Conservation (phyloP, 495 filamentous ascomycete species). For the Aspergillus panamensis region DNA sequence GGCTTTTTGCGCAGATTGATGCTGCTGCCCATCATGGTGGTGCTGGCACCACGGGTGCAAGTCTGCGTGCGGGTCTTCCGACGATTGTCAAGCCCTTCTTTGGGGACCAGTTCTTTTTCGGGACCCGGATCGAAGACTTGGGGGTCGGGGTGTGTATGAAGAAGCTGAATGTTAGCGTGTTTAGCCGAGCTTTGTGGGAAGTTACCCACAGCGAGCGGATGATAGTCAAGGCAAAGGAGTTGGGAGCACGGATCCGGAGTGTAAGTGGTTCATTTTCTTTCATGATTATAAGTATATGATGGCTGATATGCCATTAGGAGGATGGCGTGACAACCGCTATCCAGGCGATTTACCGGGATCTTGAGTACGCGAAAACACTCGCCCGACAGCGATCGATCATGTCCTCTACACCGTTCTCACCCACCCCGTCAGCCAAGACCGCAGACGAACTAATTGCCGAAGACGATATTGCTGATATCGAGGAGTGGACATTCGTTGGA, state of each 20-base stretch:
- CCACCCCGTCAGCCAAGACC: slow-evolving; percentile 35
- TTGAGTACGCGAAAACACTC: slow-evolving; percentile 90
- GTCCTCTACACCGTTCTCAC: slow-evolving; percentile 42
- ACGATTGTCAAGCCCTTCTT: slow-evolving; percentile 97
- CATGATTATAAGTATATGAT: not conserved
- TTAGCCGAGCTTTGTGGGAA: slow-evolving; percentile 87
- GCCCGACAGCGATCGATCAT: slow-evolving; percentile 58
- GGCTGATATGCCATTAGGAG: slow-evolving; percentile 54
- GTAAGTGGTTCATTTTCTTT: slow-evolving; percentile 47
- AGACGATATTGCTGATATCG: slow-evolving; percentile 47
- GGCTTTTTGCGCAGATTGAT: slow-evolving; percentile 92
- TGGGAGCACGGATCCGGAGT: slow-evolving; percentile 83
- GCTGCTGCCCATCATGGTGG: slow-evolving; percentile 94
- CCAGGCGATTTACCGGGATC: slow-evolving; percentile 88
- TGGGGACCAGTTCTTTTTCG: slow-evolving; percentile 97
- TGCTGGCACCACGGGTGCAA: slow-evolving; percentile 92
- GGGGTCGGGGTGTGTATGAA: slow-evolving; percentile 89
- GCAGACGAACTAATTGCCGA: slow-evolving; percentile 37
- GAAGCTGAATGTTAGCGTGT: slow-evolving; percentile 78
- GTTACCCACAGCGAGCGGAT: slow-evolving; percentile 84
- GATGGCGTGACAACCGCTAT: slow-evolving; percentile 86
- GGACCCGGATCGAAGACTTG: slow-evolving; percentile 80
- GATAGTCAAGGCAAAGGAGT: slow-evolving; percentile 74
- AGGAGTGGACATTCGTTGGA: slow-evolving; percentile 73
- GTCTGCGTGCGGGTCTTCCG: slow-evolving; percentile 84